These are phyloP conservation scores for Rhodamnia rubescens DNA, from an alignment of 345 rosid genomes.

Conservation along the genomic window DNA sequence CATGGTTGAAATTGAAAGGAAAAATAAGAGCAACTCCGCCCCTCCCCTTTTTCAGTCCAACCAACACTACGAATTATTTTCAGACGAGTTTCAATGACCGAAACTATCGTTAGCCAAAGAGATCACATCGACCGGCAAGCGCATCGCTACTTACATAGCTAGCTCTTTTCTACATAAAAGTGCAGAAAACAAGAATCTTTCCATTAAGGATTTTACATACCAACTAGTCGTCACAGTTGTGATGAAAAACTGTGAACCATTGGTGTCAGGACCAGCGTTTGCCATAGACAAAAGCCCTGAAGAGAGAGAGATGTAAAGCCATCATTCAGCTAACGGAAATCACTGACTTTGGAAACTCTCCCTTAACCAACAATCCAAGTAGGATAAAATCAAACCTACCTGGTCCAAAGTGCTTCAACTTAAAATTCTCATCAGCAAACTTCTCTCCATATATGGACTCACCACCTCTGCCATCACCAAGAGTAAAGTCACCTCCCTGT, in stretches of 20 bases:
- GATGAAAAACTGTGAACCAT: conserved; percentile 93
- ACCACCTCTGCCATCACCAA: conserved; percentile 91
- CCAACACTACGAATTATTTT: neutral
- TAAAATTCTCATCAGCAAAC: conserved; percentile 91
- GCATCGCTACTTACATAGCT: neutral
- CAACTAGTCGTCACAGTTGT: conserved; percentile 90
- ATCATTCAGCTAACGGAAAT: neutral
- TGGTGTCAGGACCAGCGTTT: conserved; percentile 84
- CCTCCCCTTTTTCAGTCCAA: neutral
- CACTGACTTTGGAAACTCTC: neutral
- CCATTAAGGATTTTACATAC: conserved; percentile 17
- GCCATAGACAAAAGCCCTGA: conserved; percentile 89
- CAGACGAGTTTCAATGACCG: neutral
- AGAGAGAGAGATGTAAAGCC: neutral
- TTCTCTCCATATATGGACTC: conserved; percentile 95
- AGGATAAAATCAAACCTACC: conserved; percentile 24
- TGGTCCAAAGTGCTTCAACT: conserved; percentile 92
- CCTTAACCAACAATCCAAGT: neutral
- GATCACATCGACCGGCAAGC: neutral
- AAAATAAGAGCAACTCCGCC: neutral
- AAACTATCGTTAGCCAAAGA: neutral
- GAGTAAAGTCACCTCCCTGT: conserved; percentile 96
- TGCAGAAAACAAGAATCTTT: neutral
- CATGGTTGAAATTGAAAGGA: neutral
- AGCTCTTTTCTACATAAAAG: neutral